Evolutionary conservation across 2,329 filamentous ascomycete genomes (phyloP), one percentile per base, ranked within the genome.

Genomic region (Madurella fahalii): DNA sequence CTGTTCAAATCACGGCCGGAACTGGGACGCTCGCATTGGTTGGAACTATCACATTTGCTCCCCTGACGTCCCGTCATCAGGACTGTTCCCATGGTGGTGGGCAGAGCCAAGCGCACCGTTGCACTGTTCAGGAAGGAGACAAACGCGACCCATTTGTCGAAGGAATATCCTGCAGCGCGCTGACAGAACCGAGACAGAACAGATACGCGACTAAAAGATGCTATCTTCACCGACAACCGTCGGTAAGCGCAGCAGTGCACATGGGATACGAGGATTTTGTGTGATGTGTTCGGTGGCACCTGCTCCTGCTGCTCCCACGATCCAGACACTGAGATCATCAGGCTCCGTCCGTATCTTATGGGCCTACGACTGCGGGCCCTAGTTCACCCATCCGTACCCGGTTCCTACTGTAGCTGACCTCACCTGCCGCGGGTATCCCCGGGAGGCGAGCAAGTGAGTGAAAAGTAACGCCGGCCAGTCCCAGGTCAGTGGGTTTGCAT

Each of bases 51-150:
- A 25, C 25, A 25, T 25, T 25, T 25, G 25, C 25, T 25, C 25
- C 25, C 25, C 25, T 25, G 25, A 25, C 25, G 25, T 25, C 7
- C 25, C 7, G 25, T 25, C 25, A 25, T 7, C 25, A 25, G 25
- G 25, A 25, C 7, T 25, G 25, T 25, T 25, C 25, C 25, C 25
- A 25, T 25, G 37, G n/a, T 48, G 43, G 52, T 47, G 52, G 50
- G 50, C 55, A 54, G 40, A 25, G 46, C 52, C 46, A 54, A 50
- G 50, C 20, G 11, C 18, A 17, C 43, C 47, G 51, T 25, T 25
- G 16, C 7, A 57, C 55, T 11, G 30, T 51, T 57, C 52, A 40
- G 55, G 55, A 54, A 57, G 55, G 55, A 57, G 55, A 42, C 2
- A 46, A 48, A 48, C n/a, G n/a, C n/a, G n/a, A n/a, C n/a, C n/a